Conservation (phyloP, 345 rosid genomes). For the Turnera subulata region DNA sequence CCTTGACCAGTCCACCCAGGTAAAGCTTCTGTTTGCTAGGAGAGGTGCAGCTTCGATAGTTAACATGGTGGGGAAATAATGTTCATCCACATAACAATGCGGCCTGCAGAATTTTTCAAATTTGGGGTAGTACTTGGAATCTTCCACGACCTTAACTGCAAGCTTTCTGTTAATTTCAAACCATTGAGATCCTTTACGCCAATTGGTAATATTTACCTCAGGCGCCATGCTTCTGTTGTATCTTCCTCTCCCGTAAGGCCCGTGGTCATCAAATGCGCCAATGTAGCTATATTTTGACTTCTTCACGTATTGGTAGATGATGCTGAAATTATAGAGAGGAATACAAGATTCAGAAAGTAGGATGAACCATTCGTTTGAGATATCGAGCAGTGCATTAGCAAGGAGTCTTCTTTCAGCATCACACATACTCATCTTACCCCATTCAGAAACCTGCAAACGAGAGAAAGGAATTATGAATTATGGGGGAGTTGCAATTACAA, state of each 20-base stretch:
- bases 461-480: constrained; percentile 3
- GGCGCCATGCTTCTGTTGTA: constrained; percentile 74
- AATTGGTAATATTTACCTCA: constrained; percentile 58
- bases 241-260: constrained; percentile 85
- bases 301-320: constrained; percentile 58
- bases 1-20: constrained; percentile 98
- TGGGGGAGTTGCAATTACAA: neutral
- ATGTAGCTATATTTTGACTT: constrained; percentile 67
- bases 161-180: too few species aligned
- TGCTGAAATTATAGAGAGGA: constrained; percentile 72
- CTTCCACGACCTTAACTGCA: too few species aligned
- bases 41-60: constrained; percentile 15
- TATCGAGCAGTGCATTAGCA: constrained; percentile 86
- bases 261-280: constrained; percentile 86
- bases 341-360: constrained; percentile 96
- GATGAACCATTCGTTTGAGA: constrained; percentile 80
- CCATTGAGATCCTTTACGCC: constrained; percentile 86
- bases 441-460: constrained; percentile 59
- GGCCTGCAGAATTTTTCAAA: constrained; percentile 5
- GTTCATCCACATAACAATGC: too few species aligned
- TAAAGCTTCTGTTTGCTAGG: constrained; percentile 78
- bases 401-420: constrained; percentile 92
- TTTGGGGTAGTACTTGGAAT: too few species aligned
- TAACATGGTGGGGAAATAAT: too few species aligned
- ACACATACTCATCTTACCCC: constrained; percentile 99